Base-by-base conservation (phyloP, 2,329 filamentous ascomycete genomes). In the Trichoderma cornu-damae region DNA sequence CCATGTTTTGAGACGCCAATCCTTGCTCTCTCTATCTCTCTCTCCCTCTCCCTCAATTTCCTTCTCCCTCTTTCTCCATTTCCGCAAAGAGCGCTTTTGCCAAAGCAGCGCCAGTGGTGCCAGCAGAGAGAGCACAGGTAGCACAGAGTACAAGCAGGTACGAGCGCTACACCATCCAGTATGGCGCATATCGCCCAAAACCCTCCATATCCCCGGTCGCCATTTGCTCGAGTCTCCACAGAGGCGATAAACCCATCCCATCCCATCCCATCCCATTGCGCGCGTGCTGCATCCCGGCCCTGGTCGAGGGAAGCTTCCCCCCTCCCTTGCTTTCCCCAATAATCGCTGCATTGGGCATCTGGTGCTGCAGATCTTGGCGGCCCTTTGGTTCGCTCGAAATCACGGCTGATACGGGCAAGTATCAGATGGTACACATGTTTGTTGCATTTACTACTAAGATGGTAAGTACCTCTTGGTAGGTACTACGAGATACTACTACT, bases 281-380 rank as follows among this genome's bases (percentile, higher is more conserved):
- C 49, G 49, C 49, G 50, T 53, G 38, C 50, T 43, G 40, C 26
- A 53, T 35, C 40, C 50, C 26, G 38, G 50, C 28, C 50, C 50
- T 28, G 28, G 30, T 44, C 40, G 40, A 44, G 20, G 50, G 30
- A 43, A 28, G 35, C 37, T 30, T 30, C 50, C 50, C 34, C 50
- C 35, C 40, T 40, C 50, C 50, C 50, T 35, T 44, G 50, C 40
- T 53, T n/a, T 44, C 50, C 50, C 50, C 50, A 53, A 53, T 44
- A 34, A 44, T 44, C 37, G 50, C 40, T 37, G 38, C 38, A 37
- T 44, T 51, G 35, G 30, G 50, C 40, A 18, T 35, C 28, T 44
- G 50, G 18, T 26, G 38, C 38, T 53, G 50, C 50, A 53, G 50
- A 53, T 53, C 50, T 53, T 44, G 50, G 50, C 38, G 50, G 50